These are phyloP conservation scores for Geranium rotundifolium DNA, from an alignment of 345 rosid genomes.

Conservation along the genomic window DNA sequence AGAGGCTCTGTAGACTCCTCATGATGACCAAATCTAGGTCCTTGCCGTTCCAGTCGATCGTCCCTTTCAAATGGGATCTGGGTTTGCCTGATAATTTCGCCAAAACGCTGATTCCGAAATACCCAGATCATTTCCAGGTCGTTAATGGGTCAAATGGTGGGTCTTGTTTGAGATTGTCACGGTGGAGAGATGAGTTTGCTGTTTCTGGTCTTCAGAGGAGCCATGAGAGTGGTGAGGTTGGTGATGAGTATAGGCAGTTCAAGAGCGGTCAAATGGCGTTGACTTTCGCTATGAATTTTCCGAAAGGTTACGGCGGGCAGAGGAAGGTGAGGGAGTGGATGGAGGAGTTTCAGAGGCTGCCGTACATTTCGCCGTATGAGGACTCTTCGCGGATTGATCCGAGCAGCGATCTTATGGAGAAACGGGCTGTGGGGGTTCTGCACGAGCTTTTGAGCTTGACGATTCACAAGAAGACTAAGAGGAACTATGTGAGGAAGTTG, in stretches of 20 bases:
- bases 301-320: constrained; percentile 88
- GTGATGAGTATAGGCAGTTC: constrained; percentile 56
- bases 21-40: constrained; percentile 83
- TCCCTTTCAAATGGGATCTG: constrained; percentile 75
- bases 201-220: constrained; percentile 58
- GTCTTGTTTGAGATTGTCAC: constrained; percentile 42
- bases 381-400: constrained; percentile 66
- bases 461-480: constrained; percentile 88
- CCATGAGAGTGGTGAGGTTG: constrained; percentile 28
- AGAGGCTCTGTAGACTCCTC: constrained; percentile 67
- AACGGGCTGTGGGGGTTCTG: constrained; percentile 81
- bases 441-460: constrained; percentile 86
- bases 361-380: constrained; percentile 88
- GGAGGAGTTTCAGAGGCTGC: constrained; percentile 94
- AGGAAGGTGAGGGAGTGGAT: constrained; percentile 90
- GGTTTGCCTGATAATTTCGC: constrained; percentile 77
- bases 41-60: constrained; percentile 50
- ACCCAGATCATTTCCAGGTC: constrained; percentile 52
- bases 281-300: constrained; percentile 75
- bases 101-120: constrained; percentile 46
- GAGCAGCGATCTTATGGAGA: constrained; percentile 87
- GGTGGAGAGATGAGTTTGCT: constrained; percentile 57
- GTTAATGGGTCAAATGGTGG: constrained; percentile 48
- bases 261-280: constrained; percentile 61
- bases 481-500: constrained; percentile 86